Evolutionary conservation across 2,329 filamentous ascomycete genomes (phyloP), one percentile per base, ranked within the genome.

Genomic region (Dichotomopilus funicola): DNA sequence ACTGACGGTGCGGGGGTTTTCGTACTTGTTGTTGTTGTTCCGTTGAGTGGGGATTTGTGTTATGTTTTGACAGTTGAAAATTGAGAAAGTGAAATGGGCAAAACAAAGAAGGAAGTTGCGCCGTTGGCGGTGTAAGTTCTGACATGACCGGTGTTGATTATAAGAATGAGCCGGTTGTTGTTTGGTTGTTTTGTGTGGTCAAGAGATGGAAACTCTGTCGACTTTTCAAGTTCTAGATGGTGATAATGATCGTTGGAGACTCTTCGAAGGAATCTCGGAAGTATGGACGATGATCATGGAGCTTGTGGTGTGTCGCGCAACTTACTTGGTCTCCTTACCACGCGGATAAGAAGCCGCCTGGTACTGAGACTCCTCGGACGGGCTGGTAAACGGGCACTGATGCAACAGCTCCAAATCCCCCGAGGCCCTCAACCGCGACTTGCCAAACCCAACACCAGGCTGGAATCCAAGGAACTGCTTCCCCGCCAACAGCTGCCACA

Each of bases 401-500:
- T 19, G 41, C 11, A 62, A 31, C 33, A 62, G 5, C 9, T 10
- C 43, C 27, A 37, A 12, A 6, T 60, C 41, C 6, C 58, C 49
- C 6, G 35, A 19, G 7, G 35, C 33, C 5, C 53, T 41, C 11
- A 44, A 40, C 6, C 57, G 48, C 13, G 41, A 9, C 4, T 54
- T 12, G 8, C 61, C 58, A 12, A 64, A 63, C 13, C 60, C 61
- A 4, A 33, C 8, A 3, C 63, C 59, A 3, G 49, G 35, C 6
- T 57, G 49, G 55, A 67, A 63, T 7, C 63, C 62, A 2, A 59
- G 35, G 43, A 51, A 66, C 47, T 59, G 53, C 41, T 45, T 55
- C 34, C 61, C 62, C 3, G 43, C 43, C 19, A 64, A 7, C 9
- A 67, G 58, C 54, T 61, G 56, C 59, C 60, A 65, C 1, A 58